Percentiles rank a stretch among this genome's conserved stretches.
phyloP scores from a whole-genome alignment of 2,329 filamentous ascomycete species.

The Arthrobotrys sphaeroides region DNA sequence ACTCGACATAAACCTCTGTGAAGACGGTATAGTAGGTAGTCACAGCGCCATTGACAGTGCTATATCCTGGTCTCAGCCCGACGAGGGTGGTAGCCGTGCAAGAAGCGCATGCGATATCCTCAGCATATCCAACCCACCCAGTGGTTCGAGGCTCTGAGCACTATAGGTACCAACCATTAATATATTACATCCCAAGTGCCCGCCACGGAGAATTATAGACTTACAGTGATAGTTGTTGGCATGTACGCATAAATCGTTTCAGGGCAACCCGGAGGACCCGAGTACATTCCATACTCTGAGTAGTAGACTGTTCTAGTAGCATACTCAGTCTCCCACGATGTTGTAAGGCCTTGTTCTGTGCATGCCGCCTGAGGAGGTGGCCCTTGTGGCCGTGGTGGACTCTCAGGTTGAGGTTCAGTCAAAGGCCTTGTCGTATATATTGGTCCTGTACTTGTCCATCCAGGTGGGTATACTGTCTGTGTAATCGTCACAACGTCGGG shows the following conservation, averaged over 20 bases:
- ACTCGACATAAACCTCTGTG: constrained; percentile 43
- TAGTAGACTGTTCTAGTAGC: constrained; percentile 39
- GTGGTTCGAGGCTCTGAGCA: constrained; percentile 44
- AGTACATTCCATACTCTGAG: constrained; percentile 51
- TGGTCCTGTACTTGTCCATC: constrained; percentile 50
- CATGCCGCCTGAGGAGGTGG: constrained; percentile 24
- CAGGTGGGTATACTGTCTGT: constrained; percentile 52
- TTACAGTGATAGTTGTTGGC: constrained; percentile 48
- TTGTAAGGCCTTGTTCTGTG: constrained; percentile 39
- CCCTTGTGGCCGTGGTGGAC: constrained; percentile 1
- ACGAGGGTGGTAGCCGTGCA: constrained; percentile 49
- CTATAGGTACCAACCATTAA: constrained; percentile 24
- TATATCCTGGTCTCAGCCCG: constrained; percentile 9
- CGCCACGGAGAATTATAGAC: constrained; percentile 1
- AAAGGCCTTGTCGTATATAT: constrained; percentile 39
- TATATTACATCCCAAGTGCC: neutral
- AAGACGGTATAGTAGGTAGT: constrained; percentile 45
- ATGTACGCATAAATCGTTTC: constrained; percentile 47
- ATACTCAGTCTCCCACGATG: constrained; percentile 51
- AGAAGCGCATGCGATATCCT: constrained; percentile 37
- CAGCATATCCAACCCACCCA: constrained; percentile 46
- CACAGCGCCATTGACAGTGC: constrained; percentile 1
- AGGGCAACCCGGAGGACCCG: constrained; percentile 45
- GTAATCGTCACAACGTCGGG: constrained; percentile 49
- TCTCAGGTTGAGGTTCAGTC: constrained; percentile 21